Evolutionary conservation across 1,284 basidiomycete species (phyloP).

Genomic region (Papiliotrema flavescens): DNA sequence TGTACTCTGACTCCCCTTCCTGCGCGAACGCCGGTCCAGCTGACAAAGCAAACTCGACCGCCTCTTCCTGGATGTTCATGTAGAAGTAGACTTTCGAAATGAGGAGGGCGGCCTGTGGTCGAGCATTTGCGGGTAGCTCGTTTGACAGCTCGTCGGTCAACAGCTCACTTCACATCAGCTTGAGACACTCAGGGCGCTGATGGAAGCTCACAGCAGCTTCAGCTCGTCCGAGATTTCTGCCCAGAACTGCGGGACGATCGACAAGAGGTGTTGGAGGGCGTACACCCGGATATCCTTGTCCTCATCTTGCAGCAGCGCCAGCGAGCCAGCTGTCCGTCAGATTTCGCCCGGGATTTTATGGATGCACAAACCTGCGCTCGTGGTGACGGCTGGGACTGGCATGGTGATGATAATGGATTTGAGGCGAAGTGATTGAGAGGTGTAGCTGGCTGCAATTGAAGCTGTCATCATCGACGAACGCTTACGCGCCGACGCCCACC

Average conservation of each 20-base stretch:
- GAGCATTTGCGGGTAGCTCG: slow-evolving; percentile 65
- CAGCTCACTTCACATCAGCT: slow-evolving; percentile 61
- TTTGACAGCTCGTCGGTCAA: slow-evolving; percentile 70
- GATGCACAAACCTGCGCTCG: slow-evolving; percentile 32
- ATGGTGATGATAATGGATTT: slow-evolving; percentile 11
- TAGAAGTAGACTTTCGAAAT: slow-evolving; percentile 96
- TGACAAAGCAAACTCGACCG: slow-evolving; percentile 21
- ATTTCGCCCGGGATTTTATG: neutral
- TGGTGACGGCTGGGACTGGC: slow-evolving; percentile 42
- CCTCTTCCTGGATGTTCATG: slow-evolving; percentile 51
- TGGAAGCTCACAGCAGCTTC: slow-evolving; percentile 67
- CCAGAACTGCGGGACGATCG: slow-evolving; percentile 90
- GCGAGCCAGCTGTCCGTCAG: slow-evolving; percentile 64
- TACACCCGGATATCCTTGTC: slow-evolving; percentile 75
- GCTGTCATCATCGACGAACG: neutral
- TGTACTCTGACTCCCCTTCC: slow-evolving; percentile 74
- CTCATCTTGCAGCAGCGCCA: slow-evolving; percentile 85
- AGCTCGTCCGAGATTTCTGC: slow-evolving; percentile 95
- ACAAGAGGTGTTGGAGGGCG: slow-evolving; percentile 76
- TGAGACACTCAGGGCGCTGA: neutral
- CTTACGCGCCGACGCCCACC: neutral
- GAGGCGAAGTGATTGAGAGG: neutral
- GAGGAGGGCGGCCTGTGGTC: slow-evolving; percentile 77
- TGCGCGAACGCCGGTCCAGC: slow-evolving; percentile 67
- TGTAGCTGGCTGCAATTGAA: neutral